These are phyloP conservation scores for Chaetomium sp. DNA, from an alignment of 2,329 filamentous ascomycete genomes.

Conservation along the genomic window DNA sequence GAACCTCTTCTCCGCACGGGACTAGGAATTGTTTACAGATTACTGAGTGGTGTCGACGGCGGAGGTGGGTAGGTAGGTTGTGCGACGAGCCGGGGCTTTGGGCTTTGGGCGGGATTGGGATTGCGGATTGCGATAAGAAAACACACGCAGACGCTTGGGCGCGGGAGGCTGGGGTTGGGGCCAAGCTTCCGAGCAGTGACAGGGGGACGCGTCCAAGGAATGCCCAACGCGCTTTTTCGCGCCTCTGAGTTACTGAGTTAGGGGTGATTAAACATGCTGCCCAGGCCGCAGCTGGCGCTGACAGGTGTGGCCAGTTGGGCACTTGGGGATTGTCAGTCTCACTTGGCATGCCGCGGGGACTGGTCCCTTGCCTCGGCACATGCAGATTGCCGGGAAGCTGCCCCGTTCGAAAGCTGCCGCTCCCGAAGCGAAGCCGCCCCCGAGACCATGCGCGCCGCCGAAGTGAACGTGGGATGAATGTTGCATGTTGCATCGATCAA, in stretches of 20 bases:
- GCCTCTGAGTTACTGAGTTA: slow-evolving; percentile 18
- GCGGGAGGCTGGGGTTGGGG: slow-evolving; percentile 28
- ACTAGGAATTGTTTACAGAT: slow-evolving; percentile 7
- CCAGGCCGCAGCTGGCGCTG: not conserved
- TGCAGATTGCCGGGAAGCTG: slow-evolving; percentile 33
- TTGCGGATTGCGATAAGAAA: slow-evolving; percentile 26
- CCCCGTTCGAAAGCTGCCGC: slow-evolving; percentile 19
- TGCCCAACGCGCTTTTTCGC: slow-evolving; percentile 34
- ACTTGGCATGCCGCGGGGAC: slow-evolving; percentile 11
- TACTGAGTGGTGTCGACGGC: slow-evolving; percentile 13
- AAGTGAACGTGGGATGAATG: slow-evolving; percentile 8
- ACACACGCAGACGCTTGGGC: slow-evolving; percentile 15
- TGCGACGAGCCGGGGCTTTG: slow-evolving; percentile 21
- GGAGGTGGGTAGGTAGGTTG: slow-evolving; percentile 27
- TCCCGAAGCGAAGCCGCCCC: not conserved
- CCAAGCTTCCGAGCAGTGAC: slow-evolving; percentile 19
- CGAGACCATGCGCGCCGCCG: not conserved
- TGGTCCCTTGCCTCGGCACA: slow-evolving; percentile 39
- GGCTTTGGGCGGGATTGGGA: slow-evolving; percentile 14
- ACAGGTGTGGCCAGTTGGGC: slow-evolving; percentile 21
- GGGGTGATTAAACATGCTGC: slow-evolving; percentile 24
- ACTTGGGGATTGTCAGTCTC: not conserved
- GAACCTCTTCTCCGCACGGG: slow-evolving; percentile 17
- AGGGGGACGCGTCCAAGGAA: slow-evolving; percentile 35
- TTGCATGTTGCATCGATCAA: slow-evolving; percentile 1